These are phyloP conservation scores for Pythium phragmiticola DNA, from an alignment of 352 stramenopile species.

Conservation along the genomic window DNA sequence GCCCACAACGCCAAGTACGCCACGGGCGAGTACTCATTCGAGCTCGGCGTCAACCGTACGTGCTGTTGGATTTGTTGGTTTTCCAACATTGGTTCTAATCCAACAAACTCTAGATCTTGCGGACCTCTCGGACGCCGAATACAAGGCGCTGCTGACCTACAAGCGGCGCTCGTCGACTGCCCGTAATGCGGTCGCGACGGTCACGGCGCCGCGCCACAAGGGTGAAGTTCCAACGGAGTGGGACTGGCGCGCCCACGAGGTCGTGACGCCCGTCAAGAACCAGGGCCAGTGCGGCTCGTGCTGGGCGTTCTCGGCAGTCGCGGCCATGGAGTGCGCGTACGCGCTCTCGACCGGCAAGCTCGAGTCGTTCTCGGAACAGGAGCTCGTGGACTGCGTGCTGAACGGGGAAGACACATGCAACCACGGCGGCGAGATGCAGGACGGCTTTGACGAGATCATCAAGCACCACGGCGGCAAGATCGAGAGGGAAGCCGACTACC, in stretches of 20 bases:
- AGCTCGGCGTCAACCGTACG: conserved; percentile 44
- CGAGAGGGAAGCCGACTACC: conserved; percentile 33
- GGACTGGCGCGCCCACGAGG: conserved; percentile 57
- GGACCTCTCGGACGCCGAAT: conserved; percentile 43
- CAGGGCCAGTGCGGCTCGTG: conserved; percentile 98
- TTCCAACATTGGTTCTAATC: neutral
- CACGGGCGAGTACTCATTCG: conserved; percentile 45
- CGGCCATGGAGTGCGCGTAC: conserved; percentile 34
- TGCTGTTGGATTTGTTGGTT: neutral
- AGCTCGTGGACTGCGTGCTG: conserved; percentile 46
- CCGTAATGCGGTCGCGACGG: conserved; percentile 15
- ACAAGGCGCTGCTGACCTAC: conserved; percentile 40
- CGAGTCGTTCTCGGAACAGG: conserved; percentile 49
- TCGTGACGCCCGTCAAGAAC: conserved; percentile 98
- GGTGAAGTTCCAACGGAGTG: conserved; percentile 30
- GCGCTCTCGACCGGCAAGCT: conserved; percentile 41
- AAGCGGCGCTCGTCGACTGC: conserved; percentile 22
- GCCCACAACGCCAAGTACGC: conserved; percentile 50
- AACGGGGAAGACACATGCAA: conserved; percentile 38
- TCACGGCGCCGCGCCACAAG: conserved; percentile 17
- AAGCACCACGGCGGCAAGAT: conserved; percentile 43
- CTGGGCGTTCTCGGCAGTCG: conserved; percentile 97
- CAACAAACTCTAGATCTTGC: conserved; percentile 25
- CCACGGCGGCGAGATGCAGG: conserved; percentile 40
- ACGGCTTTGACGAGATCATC: conserved; percentile 44